A percentile compares a stretch with the other conserved stretches of the same genome.
Evolutionary conservation across 495 filamentous ascomycete genomes (phyloP).

Genomic region (Oleoguttula mirabilis): DNA sequence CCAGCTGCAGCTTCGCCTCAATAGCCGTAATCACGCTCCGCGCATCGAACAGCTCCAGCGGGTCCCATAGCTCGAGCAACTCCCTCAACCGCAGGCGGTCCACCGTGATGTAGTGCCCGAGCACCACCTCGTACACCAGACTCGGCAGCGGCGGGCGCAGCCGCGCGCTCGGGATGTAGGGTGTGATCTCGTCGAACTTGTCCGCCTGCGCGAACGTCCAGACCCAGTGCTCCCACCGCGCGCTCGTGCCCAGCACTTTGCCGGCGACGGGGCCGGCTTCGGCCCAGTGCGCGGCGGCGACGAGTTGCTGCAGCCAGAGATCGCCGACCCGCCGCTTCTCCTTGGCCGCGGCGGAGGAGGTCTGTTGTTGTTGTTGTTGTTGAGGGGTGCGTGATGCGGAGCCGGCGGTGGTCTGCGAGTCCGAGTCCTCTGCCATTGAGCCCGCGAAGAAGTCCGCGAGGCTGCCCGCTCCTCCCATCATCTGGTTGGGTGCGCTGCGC

Average conservation of each 20-base stretch:
- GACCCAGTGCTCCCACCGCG: slow-evolving; percentile 89
- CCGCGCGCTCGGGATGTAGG: slow-evolving; percentile 62
- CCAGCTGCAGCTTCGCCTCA: slow-evolving; percentile 53
- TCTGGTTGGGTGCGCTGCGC: slow-evolving; percentile 53
- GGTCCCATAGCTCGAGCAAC: slow-evolving; percentile 73
- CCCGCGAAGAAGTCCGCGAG: slow-evolving; percentile 71
- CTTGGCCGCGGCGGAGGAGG: slow-evolving; percentile 57
- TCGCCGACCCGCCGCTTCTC: slow-evolving; percentile 90
- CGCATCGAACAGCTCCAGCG: slow-evolving; percentile 72
- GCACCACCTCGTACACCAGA: slow-evolving; percentile 72
- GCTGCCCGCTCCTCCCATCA: too few relatives aligned
- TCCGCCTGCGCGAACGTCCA: slow-evolving; percentile 75
- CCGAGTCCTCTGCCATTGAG: slow-evolving; percentile 37
- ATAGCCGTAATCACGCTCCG: slow-evolving; percentile 55
- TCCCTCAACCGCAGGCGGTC: slow-evolving; percentile 59
- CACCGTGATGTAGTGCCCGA: slow-evolving; percentile 69
- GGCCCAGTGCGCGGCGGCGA: slow-evolving; percentile 59
- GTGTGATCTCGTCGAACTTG: slow-evolving; percentile 78
- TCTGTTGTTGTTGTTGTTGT: too few relatives aligned
- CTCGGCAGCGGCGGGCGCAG: slow-evolving; percentile 69
- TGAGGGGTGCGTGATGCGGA: slow-evolving; percentile 31
- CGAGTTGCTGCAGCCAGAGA: slow-evolving; percentile 76
- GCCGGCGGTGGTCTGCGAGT: slow-evolving; percentile 46
- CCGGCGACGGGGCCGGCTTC: slow-evolving; percentile 65
- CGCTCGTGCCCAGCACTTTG: slow-evolving; percentile 63